Conservation (phyloP, 1,284 basidiomycete species). For the Sphagnurus paluster region DNA sequence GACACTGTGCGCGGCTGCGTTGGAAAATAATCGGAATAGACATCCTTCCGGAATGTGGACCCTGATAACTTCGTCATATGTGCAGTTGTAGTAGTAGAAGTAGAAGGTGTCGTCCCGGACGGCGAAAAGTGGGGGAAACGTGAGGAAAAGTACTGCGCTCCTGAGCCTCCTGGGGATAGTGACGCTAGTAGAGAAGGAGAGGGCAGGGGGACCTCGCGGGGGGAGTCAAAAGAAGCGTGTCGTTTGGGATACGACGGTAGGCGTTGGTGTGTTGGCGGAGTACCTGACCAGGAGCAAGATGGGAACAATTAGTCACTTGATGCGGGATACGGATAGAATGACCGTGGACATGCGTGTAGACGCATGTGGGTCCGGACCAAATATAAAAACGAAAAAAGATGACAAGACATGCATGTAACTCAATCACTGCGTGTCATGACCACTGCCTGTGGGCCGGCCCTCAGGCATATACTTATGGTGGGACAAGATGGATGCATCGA, state of each 20-base stretch:
- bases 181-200: conserved; percentile 22
- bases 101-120: conserved; percentile 10
- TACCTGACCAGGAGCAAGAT: conserved; percentile 5
- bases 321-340: conserved; percentile 1
- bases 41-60: conserved; percentile 7
- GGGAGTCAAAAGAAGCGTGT: conserved; percentile 29
- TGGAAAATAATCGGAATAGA: conserved; percentile 12
- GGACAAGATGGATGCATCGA: too few species aligned
- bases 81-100: conserved; percentile 1
- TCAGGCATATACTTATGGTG: not conserved
- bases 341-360: conserved; percentile 10
- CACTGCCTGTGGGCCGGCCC: not conserved
- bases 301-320: conserved; percentile 17
- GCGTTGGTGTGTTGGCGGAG: conserved; percentile 12
- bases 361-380: conserved; percentile 12
- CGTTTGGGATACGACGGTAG: conserved; percentile 22
- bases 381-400: conserved; percentile 4
- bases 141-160: not conserved
- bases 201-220: conserved; percentile 30
- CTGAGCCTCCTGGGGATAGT: conserved; percentile 1
- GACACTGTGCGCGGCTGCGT: not conserved
- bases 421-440: not conserved
- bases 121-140: conserved; percentile 5
- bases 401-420: not conserved
- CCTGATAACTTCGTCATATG: not conserved